Evolutionary conservation across 108 stramenopile species (phyloP).

Genomic region (Stephanodiscus minutulus): DNA sequence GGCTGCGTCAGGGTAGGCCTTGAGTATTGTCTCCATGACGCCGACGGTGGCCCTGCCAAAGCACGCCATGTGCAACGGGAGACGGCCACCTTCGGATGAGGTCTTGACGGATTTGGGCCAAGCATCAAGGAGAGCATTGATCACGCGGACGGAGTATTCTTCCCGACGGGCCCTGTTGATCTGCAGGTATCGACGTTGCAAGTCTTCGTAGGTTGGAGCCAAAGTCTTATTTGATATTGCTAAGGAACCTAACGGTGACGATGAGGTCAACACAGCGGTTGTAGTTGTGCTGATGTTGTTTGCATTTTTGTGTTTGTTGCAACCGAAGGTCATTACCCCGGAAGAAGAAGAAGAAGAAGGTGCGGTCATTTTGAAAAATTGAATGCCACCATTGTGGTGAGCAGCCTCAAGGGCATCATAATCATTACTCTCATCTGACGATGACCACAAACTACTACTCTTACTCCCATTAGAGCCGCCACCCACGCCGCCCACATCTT

Average conservation of each 20-base stretch:
- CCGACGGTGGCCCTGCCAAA: constrained; percentile 78
- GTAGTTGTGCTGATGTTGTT: background rate
- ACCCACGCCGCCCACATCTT: too few species aligned
- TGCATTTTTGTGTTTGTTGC: background rate
- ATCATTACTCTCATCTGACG: too few species aligned
- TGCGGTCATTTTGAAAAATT: too few species aligned
- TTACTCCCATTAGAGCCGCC: too few species aligned
- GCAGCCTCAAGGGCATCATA: too few species aligned
- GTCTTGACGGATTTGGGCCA: constrained; percentile 76
- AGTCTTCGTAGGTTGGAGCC: constrained; percentile 29
- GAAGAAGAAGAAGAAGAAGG: background rate
- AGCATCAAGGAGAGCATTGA: constrained; percentile 82
- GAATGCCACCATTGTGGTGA: too few species aligned
- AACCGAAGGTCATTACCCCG: background rate
- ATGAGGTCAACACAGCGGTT: background rate
- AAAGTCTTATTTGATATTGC: background rate
- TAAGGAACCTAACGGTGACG: background rate
- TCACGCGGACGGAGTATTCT: constrained; percentile 74
- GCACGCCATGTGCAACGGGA: constrained; percentile 84
- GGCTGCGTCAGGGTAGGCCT: constrained; percentile 84
- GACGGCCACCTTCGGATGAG: constrained; percentile 79
- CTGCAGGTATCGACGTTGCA: constrained; percentile 48
- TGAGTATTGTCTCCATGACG: constrained; percentile 66
- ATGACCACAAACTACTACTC: too few species aligned
- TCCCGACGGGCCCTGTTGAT: constrained; percentile 58